Base-by-base conservation (phyloP, 371 early-diverging fungal genomes). In the Furculomyces boomerangus region DNA sequence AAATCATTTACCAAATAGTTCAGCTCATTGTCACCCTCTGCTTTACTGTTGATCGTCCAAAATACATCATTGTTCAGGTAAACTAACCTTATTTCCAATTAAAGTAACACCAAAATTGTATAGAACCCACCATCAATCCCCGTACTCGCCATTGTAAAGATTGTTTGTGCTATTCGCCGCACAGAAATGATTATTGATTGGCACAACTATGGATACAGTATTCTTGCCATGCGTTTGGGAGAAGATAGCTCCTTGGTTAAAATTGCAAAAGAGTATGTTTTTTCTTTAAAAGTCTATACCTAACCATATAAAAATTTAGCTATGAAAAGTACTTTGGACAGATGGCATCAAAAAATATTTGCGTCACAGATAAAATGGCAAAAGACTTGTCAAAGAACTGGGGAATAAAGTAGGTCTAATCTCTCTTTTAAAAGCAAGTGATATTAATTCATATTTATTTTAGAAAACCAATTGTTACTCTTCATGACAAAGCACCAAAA, bases 41-140 rank as follows among this genome's bases (percentile, higher is more conserved):
- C 28, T 30, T 63, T 16, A 30, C 35, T 14, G 49, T 78, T n/a
- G 58, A 60, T 22, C 47, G 50, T 16, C 82, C 87, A 3, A 76
- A 83, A 44, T 75, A 66, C 54, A 73, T 93, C 43, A 62, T 95
- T 55, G 74, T 94, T 16, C 94, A 93, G 77, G 93, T 90, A 76
- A 52, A 60, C 46, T 14, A 39, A 20, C 46, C n/a, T 27, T 22
- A 27, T 8, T 8, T 13, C 27, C 22, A 20, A 27, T 45, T 45
- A 5, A 45, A 7, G 5, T 24, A 7, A 8, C 46, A 7, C 46
- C 46, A 46, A 8, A 8, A 8, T 24, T n/a, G 13, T 27, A 22
- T 72, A 94, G 93, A 95, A 91, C 61, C 97, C 94, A 30, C 95
- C 97, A 0, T 81, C 94, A 1, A 83, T 96, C 45, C 97, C 97